Percentiles rank a stretch among this genome's conserved stretches.
These are phyloP conservation scores for Eurotiales sp. DNA, from an alignment of 2,329 filamentous ascomycete genomes.

Conservation along the genomic window DNA sequence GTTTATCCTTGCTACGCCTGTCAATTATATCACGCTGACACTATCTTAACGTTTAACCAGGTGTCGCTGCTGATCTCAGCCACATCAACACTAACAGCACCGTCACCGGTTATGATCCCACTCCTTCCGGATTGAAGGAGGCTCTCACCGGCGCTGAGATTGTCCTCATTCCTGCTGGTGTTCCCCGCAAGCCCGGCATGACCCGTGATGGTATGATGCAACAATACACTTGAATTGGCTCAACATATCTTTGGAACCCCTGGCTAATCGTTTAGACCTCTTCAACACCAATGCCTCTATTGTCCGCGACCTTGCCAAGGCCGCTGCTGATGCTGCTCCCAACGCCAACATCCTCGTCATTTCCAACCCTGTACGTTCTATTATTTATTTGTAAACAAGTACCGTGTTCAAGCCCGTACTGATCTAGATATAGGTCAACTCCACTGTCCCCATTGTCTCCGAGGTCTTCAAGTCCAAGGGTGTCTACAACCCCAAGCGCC, in stretches of 20 bases:
- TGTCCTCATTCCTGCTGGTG: slow-evolving; percentile 95
- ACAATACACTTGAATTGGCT: not conserved
- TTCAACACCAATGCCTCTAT: slow-evolving; percentile 99
- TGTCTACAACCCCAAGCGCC: slow-evolving; percentile 98
- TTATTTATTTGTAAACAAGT: not conserved
- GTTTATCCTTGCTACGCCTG: too few species aligned
- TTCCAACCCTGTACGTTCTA: slow-evolving; percentile 73
- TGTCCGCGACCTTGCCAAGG: slow-evolving; percentile 96
- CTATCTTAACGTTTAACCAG: slow-evolving; percentile 49
- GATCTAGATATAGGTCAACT: slow-evolving; percentile 68
- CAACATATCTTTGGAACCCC: slow-evolving; percentile 8
- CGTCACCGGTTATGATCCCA: slow-evolving; percentile 85
- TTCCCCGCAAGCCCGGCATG: slow-evolving; percentile 99
- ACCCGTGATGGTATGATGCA: slow-evolving; percentile 74
- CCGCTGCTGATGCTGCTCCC: slow-evolving; percentile 79
- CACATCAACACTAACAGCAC: slow-evolving; percentile 99
- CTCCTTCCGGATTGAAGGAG: slow-evolving; percentile 67
- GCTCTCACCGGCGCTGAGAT: slow-evolving; percentile 86
- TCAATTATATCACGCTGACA: too few species aligned
- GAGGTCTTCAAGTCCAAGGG: slow-evolving; percentile 94
- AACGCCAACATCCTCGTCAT: slow-evolving; percentile 96
- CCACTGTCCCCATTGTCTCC: slow-evolving; percentile 93
- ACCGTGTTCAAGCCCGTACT: not conserved
- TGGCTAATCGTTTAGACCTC: slow-evolving; percentile 60
- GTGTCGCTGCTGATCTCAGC: slow-evolving; percentile 95